Base-by-base conservation (phyloP, 2,329 filamentous ascomycete genomes). In the Cadophora gregata region DNA sequence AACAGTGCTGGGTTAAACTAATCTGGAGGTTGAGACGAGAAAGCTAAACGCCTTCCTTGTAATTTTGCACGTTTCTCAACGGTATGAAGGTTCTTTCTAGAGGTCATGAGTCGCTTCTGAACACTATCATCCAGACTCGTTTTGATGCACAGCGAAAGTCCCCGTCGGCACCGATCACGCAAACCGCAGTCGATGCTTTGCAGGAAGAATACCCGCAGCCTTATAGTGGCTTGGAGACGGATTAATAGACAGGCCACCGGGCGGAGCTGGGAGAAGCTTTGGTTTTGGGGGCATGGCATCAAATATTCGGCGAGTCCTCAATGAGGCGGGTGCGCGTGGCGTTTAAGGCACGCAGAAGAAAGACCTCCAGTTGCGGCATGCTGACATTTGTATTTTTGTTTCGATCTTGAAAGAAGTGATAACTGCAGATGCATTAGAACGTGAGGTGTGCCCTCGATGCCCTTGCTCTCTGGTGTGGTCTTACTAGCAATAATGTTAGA, bases 121-220 rank as follows among this genome's bases (percentile, higher is more conserved):
- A 47, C 42, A 21, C 42, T 47, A 12, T n/a, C 42, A 47, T 21
- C 6, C n/a, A 47, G 10, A 47, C 8, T 47, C 14, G 38, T 12
- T 42, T 42, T 19, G 38, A 42, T 42, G 14, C 14, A 12, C 38
- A 16, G 38, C 14, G 38, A 42, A 42, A 33, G 31, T 42, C 12
- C 19, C 48, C 25, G 48, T 27, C 48, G 48, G 48, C 5, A 51
- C 48, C 48, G 48, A 51, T 16, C 19, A 47, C 60, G 55, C 48
- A 53, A 48, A 16, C 38, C 36, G 38, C 14, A 42, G 38, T 19
- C 38, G 16, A 63, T 68, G 63, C 29, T 65, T 63, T 68, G 63
- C 63, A 60, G 59, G 19, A 56, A 48, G n/a, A 33, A 16, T 59
- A 47, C 12, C 38, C 12, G 29, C 36, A 51, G 50, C 27, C 50